Conservation (phyloP, 495 filamentous ascomycete species). For the Parmelia sp. region DNA sequence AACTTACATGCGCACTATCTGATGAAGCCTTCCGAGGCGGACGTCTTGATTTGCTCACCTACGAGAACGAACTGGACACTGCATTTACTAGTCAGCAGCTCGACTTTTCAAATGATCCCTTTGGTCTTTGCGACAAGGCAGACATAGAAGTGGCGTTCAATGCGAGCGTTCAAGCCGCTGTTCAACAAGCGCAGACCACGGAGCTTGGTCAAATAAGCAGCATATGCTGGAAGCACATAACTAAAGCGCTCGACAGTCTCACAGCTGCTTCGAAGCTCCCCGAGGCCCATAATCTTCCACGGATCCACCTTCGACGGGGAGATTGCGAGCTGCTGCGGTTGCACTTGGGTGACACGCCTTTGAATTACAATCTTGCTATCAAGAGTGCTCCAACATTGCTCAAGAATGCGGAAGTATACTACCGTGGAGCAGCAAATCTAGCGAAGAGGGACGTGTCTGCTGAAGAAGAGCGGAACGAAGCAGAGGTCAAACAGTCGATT, state of each 20-base stretch:
- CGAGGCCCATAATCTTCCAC: constrained; percentile 46
- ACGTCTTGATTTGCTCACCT: constrained; percentile 42
- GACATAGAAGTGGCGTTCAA: constrained; percentile 54
- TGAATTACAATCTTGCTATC: constrained; percentile 40
- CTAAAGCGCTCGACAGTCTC: constrained; percentile 41
- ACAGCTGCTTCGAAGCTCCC: constrained; percentile 49
- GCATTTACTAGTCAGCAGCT: constrained; percentile 36
- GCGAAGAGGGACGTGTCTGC: constrained; percentile 4
- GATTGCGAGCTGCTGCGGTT: constrained; percentile 56
- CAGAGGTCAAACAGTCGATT: constrained; percentile 34
- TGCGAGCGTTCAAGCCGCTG: constrained; percentile 23
- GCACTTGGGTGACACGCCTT: constrained; percentile 45
- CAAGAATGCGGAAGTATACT: constrained; percentile 59
- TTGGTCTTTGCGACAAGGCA: constrained; percentile 50
- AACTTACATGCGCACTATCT: constrained; percentile 46
- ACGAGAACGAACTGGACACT: constrained; percentile 42
- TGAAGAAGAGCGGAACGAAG: constrained; percentile 11
- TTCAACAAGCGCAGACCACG: constrained; percentile 27
- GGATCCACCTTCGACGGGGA: constrained; percentile 56
- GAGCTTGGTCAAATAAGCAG: constrained; percentile 24
- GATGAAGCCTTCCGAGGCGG: constrained; percentile 50
- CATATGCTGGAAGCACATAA: constrained; percentile 47
- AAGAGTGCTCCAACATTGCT: constrained; percentile 46
- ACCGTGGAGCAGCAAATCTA: constrained; percentile 45
- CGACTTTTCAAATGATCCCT: constrained; percentile 40